A percentile compares a stretch with the other conserved stretches of the same genome.
Evolutionary conservation across 2,329 filamentous ascomycete species (phyloP).

Genomic region (Colletotrichum liriopes): DNA sequence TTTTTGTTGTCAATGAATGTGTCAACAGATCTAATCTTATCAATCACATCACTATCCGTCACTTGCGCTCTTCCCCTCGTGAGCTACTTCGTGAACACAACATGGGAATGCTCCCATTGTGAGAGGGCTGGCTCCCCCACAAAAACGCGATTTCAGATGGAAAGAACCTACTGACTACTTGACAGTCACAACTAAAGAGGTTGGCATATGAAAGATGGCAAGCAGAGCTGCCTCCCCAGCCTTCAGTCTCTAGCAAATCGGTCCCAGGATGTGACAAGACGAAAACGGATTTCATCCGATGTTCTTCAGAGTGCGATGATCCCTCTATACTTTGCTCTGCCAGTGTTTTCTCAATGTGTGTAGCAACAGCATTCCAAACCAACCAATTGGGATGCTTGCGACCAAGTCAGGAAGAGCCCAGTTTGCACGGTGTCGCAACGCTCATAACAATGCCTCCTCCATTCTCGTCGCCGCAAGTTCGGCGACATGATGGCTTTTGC

Average conservation of each 20-base stretch:
- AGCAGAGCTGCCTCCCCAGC: too few relatives aligned
- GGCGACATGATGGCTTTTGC: too few relatives aligned
- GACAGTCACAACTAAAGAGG: background rate
- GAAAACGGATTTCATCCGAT: too few relatives aligned
- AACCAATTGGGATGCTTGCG: too few relatives aligned
- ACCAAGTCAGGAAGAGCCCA: background rate
- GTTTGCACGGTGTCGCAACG: background rate
- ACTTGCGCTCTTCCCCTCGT: background rate
- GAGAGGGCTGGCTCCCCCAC: background rate
- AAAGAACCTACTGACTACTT: background rate
- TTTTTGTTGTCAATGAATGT: background rate
- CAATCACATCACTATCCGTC: slow-evolving; percentile 1
- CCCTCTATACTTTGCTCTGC: too few relatives aligned
- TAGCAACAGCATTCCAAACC: too few relatives aligned
- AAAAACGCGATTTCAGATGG: too few relatives aligned
- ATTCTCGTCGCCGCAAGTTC: too few relatives aligned
- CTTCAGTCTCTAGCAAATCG: too few relatives aligned
- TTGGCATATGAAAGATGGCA: background rate
- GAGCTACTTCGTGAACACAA: background rate
- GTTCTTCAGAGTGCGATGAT: too few relatives aligned
- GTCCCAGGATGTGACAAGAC: too few relatives aligned
- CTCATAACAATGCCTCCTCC: background rate
- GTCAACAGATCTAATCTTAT: slow-evolving; percentile 30
- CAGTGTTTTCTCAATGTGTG: too few relatives aligned
- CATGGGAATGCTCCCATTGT: background rate